Conservation (phyloP, 345 rosid species). For the thale cress (Arabidopsis thaliana) region TAIR10.1 NC_003070.9:2195001-2195500, state of each 20-base stretch:
- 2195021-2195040: conserved; percentile 55
- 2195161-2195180: conserved; percentile 79
- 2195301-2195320: conserved; percentile 60
- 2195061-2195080: conserved; percentile 60
- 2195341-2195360: conserved; percentile 61
- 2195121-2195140: conserved; percentile 72
- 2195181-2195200: conserved; percentile 73
- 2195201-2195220: conserved; percentile 98
- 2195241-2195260: conserved; percentile 9
- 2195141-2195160: conserved; percentile 87
- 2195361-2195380: conserved; percentile 59
- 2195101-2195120: conserved; percentile 71
- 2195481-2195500: conserved; percentile 44
- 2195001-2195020: conserved; percentile 70
- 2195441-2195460: conserved; percentile 65
- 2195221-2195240: conserved; percentile 59
- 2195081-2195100: conserved; percentile 57
- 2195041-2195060: conserved; percentile 55
- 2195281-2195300: conserved; percentile 57
- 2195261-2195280: conserved; percentile 84
- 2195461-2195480: conserved; percentile 71
- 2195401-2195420: conserved; percentile 46
- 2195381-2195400: conserved; percentile 60
- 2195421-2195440: conserved; percentile 45
- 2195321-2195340: conserved; percentile 88